These are phyloP conservation scores for Colletotrichum horii DNA, from an alignment of 2,329 filamentous ascomycete genomes.

Conservation along the genomic window DNA sequence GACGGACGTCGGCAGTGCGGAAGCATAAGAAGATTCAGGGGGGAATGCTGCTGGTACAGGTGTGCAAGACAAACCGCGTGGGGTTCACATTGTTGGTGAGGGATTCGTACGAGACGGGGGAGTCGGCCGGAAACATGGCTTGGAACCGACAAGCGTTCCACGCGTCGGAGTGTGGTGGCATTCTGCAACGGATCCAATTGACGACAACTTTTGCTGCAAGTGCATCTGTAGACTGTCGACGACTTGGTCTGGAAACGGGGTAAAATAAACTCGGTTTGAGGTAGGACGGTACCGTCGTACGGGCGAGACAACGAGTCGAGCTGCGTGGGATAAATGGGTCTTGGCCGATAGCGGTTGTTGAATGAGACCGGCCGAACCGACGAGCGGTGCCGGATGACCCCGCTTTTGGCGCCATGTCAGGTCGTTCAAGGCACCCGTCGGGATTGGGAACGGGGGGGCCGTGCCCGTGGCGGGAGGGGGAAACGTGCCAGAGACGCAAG, in stretches of 20 bases:
- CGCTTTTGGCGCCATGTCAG: background rate
- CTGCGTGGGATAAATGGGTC: background rate
- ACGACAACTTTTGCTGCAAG: background rate
- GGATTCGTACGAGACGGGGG: background rate
- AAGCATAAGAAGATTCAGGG: background rate
- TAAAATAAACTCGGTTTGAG: background rate
- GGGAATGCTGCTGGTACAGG: background rate
- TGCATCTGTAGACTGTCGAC: background rate
- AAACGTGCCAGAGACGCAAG: background rate
- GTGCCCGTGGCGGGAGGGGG: background rate
- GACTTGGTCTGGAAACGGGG: background rate
- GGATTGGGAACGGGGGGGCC: conserved; percentile 8
- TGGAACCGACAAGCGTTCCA: background rate
- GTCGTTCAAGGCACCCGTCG: background rate
- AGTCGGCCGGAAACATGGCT: background rate
- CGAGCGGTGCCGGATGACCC: conserved; percentile 10
- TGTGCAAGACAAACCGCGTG: background rate
- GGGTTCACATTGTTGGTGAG: background rate
- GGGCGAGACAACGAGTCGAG: background rate
- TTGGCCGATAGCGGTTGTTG: conserved; percentile 11
- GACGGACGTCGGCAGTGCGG: background rate
- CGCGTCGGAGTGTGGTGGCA: background rate
- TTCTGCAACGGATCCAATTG: background rate
- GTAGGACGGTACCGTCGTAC: background rate
- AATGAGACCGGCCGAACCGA: background rate